A percentile compares a stretch with the other conserved stretches of the same genome.
These are phyloP conservation scores for Ophiostoma ips DNA, from an alignment of 2,329 filamentous ascomycete genomes.

Conservation along the genomic window DNA sequence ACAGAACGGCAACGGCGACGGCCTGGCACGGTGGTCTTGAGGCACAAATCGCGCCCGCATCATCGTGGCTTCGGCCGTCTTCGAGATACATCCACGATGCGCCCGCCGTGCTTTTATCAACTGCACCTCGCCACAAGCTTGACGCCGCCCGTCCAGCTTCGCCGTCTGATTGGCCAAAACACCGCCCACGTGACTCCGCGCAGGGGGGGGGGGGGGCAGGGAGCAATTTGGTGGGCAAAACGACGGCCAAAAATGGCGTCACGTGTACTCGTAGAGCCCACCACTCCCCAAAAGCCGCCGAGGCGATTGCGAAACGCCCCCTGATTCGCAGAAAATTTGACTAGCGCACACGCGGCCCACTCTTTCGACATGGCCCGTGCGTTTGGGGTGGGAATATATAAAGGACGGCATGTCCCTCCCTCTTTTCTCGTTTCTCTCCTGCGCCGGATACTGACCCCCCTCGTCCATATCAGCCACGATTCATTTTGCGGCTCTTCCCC, in stretches of 20 bases:
- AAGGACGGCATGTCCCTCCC: constrained; percentile 12
- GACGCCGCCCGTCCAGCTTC: no score
- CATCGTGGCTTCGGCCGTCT: no score
- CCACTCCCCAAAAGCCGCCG: constrained; percentile 10
- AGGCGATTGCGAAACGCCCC: constrained; percentile 11
- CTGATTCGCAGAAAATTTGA: constrained; percentile 14
- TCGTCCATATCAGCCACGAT: constrained; percentile 7
- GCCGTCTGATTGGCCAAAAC: neutral
- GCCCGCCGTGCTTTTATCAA: no score
- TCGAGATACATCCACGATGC: no score
- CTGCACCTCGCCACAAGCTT: no score
- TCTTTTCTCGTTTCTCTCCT: constrained; percentile 9
- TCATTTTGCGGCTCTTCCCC: constrained; percentile 10
- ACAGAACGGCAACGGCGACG: no score
- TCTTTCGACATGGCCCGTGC: constrained; percentile 13
- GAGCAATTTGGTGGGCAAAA: neutral
- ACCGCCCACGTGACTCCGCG: constrained; percentile 6
- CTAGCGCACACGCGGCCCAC: constrained; percentile 10
- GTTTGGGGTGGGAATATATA: constrained; percentile 12
- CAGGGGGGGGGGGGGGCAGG: neutral
- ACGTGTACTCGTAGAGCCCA: constrained; percentile 9
- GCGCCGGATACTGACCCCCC: constrained; percentile 7
- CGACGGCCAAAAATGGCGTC: neutral
- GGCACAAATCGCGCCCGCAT: no score
- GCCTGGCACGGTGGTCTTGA: no score